Evolutionary conservation across 257 asterid species (phyloP).

Genomic region (Ilex aquifolium): DNA sequence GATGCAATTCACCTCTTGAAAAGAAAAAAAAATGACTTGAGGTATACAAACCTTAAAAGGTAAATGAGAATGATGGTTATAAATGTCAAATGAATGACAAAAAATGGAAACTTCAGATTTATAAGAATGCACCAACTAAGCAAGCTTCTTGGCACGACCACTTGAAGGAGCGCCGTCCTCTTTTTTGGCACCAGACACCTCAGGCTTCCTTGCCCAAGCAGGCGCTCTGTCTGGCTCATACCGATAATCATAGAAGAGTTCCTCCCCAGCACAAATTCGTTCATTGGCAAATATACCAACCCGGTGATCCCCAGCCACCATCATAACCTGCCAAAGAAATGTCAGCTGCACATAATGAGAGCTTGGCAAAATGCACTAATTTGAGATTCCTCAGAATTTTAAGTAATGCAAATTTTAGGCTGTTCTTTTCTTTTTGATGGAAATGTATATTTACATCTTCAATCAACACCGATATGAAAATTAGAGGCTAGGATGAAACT

Average conservation of each 20-base stretch:
- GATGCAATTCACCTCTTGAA: not conserved
- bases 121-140: slow-evolving; percentile 16
- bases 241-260: slow-evolving; percentile 80
- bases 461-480: not conserved
- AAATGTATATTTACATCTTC: too few relatives aligned
- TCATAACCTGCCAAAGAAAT: slow-evolving; percentile 57
- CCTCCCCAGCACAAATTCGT: slow-evolving; percentile 75
- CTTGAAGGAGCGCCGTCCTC: slow-evolving; percentile 30
- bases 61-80: slow-evolving; percentile 5
- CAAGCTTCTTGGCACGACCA: slow-evolving; percentile 37
- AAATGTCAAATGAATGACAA: slow-evolving; percentile 22
- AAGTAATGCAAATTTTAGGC: too few relatives aligned
- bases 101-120: not conserved
- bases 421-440: too few relatives aligned
- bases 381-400: too few relatives aligned
- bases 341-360: too few relatives aligned
- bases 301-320: slow-evolving; percentile 92
- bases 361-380: too few relatives aligned
- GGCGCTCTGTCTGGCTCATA: slow-evolving; percentile 82
- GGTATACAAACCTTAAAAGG: not conserved
- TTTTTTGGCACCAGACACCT: slow-evolving; percentile 46
- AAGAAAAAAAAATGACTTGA: too few relatives aligned
- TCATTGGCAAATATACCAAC: slow-evolving; percentile 91
- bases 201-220: slow-evolving; percentile 92
- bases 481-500: not conserved